phyloP scores from a whole-genome alignment of 202 grass and related monocot species.

The Elaeis oleifera region DNA sequence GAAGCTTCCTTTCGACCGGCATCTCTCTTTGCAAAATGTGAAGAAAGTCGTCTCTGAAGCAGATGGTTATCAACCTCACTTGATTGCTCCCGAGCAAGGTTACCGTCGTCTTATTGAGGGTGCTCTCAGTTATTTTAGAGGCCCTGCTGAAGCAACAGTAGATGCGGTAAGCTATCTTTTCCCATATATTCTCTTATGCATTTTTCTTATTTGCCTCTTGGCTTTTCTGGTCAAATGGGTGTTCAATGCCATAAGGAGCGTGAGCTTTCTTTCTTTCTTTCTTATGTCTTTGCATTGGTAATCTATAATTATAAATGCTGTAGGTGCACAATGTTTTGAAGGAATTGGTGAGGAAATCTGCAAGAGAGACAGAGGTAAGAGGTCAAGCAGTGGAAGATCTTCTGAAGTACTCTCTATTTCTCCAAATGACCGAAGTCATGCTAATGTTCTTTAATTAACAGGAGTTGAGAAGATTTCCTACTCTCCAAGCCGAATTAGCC shows the following conservation, averaged over 20 bases:
- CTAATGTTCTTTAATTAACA: slow-evolving; percentile 13
- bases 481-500: slow-evolving; percentile 50
- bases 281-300: not conserved
- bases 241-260: too few relatives aligned
- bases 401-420: not conserved
- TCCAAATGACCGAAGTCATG: not conserved
- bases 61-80: slow-evolving; percentile 75
- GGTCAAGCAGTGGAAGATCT: not conserved
- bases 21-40: slow-evolving; percentile 59
- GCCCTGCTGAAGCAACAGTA: slow-evolving; percentile 58
- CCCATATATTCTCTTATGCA: not conserved
- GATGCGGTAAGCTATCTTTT: slow-evolving; percentile 44
- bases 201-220: slow-evolving; percentile 4
- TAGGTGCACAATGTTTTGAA: slow-evolving; percentile 56
- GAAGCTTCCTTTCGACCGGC: slow-evolving; percentile 53
- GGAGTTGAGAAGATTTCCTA: slow-evolving; percentile 58
- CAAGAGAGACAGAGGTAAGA: slow-evolving; percentile 54
- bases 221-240: too few relatives aligned
- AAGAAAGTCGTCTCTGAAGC: slow-evolving; percentile 65
- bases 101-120: slow-evolving; percentile 48
- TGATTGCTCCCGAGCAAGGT: slow-evolving; percentile 69
- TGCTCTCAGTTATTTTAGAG: slow-evolving; percentile 43
- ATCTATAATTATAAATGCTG: slow-evolving; percentile 1
- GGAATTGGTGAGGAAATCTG: slow-evolving; percentile 60
- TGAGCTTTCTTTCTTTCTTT: not conserved